Evolutionary conservation across 805 yeast genomes (phyloP).

Genomic region (Kazachstania taianensis): DNA sequence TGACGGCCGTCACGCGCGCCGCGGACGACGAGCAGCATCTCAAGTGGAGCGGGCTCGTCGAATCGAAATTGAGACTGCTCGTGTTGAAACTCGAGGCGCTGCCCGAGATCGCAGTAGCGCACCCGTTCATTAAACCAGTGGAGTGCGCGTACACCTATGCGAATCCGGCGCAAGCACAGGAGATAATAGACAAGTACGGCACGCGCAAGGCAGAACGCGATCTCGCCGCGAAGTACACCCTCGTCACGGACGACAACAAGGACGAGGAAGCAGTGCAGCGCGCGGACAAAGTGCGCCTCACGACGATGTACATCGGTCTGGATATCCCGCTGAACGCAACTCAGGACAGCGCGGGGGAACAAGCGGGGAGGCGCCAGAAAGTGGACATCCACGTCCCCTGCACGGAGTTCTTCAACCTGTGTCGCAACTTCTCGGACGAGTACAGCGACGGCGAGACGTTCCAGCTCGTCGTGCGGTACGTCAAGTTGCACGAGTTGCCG

Average conservation of each 20-base stretch:
- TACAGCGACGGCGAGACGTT: conserved; percentile 44
- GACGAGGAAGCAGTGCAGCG: conserved; percentile 19
- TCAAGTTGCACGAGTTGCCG: conserved; percentile 72
- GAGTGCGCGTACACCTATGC: conserved; percentile 41
- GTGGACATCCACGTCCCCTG: conserved; percentile 86
- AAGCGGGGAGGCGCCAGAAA: conserved; percentile 49
- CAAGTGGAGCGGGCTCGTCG: conserved; percentile 90
- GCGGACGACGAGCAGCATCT: conserved; percentile 72
- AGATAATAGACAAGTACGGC: conserved; percentile 54
- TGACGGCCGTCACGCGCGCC: conserved; percentile 59
- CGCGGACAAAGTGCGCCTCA: conserved; percentile 43
- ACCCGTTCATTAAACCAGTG: conserved; percentile 78
- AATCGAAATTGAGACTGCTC: conserved; percentile 69
- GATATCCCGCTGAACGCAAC: conserved; percentile 37
- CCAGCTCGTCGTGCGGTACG: conserved; percentile 58
- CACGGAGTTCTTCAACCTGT: conserved; percentile 72
- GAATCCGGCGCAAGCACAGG: conserved; percentile 45
- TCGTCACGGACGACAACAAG: conserved; percentile 31
- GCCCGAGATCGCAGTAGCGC: conserved; percentile 72
- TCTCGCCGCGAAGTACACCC: conserved; percentile 27
- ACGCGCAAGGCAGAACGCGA: conserved; percentile 42
- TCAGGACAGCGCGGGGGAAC: too few species aligned
- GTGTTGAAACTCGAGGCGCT: conserved; percentile 75
- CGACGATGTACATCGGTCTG: conserved; percentile 75
- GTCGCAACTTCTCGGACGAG: conserved; percentile 64